Evolutionary conservation across 2,329 filamentous ascomycete species (phyloP).

Genomic region (Neophaeococcomyces mojaviensis): DNA sequence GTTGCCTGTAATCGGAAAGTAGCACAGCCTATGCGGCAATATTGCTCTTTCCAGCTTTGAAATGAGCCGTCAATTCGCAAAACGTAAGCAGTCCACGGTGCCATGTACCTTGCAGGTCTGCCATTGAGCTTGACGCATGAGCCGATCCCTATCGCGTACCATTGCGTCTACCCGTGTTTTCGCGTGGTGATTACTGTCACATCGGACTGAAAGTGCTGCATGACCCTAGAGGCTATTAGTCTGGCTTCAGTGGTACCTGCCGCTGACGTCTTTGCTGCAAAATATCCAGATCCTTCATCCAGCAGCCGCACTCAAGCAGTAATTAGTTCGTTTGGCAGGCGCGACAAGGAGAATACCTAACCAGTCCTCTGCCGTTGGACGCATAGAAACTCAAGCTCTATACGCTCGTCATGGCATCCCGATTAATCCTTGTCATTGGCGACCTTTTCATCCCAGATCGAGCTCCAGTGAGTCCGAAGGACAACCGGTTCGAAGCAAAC

Average conservation of each 20-base stretch:
- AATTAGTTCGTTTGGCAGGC: not conserved
- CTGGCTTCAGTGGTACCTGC: not conserved
- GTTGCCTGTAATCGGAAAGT: too few relatives aligned
- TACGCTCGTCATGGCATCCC: constrained; percentile 61
- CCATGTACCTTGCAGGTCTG: constrained; percentile 5
- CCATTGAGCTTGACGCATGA: not conserved
- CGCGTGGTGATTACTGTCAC: too few relatives aligned
- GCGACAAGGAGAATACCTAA: not conserved
- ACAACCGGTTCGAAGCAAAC: constrained; percentile 8
- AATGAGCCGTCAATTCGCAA: too few relatives aligned
- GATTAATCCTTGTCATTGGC: constrained; percentile 83
- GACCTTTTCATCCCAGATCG: constrained; percentile 91
- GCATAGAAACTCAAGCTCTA: not conserved
- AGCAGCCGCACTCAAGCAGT: too few relatives aligned
- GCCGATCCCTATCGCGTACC: not conserved
- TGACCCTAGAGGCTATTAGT: too few relatives aligned
- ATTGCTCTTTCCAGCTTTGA: too few relatives aligned
- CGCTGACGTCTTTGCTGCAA: not conserved
- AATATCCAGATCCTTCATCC: too few relatives aligned
- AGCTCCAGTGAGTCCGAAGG: constrained; percentile 54
- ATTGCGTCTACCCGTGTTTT: not conserved
- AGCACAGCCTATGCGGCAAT: too few relatives aligned
- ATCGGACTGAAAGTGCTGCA: too few relatives aligned
- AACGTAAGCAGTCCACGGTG: too few relatives aligned
- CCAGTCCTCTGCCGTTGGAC: too few relatives aligned